phyloP scores from a whole-genome alignment of 2,329 filamentous ascomycete species.

The Aurifilum marmelostoma region DNA sequence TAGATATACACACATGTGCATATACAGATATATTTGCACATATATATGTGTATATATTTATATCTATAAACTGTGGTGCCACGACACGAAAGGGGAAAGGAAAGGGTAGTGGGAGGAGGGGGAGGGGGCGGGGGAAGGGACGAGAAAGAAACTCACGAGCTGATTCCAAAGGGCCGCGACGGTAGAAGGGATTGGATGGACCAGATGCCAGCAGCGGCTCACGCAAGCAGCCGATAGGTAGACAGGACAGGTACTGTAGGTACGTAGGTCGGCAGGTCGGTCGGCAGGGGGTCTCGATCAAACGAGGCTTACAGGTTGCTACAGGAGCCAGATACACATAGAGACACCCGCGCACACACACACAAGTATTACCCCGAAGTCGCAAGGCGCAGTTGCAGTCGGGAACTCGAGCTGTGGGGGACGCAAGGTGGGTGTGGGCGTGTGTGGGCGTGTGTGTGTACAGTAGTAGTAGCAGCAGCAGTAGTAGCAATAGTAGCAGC shows the following conservation, averaged over 20 bases:
- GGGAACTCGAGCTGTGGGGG: neutral
- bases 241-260: neutral
- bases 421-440: neutral
- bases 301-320: constrained; percentile 20
- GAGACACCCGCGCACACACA: neutral
- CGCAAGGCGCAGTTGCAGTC: constrained; percentile 1
- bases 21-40: neutral
- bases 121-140: no score
- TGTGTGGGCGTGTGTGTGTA: neutral
- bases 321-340: constrained; percentile 9
- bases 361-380: neutral
- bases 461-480: neutral
- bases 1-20: neutral
- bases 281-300: constrained; percentile 14
- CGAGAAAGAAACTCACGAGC: constrained; percentile 19
- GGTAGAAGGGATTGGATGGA: neutral
- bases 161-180: neutral
- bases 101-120: neutral
- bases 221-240: neutral
- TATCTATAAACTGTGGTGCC: neutral
- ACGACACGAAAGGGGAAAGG: neutral
- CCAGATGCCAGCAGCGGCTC: constrained; percentile 6
- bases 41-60: neutral
- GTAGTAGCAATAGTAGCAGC: no score
- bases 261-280: no score